phyloP scores from a whole-genome alignment of 1,284 basidiomycete species.

The Exobasidium cylindrosporum region DNA sequence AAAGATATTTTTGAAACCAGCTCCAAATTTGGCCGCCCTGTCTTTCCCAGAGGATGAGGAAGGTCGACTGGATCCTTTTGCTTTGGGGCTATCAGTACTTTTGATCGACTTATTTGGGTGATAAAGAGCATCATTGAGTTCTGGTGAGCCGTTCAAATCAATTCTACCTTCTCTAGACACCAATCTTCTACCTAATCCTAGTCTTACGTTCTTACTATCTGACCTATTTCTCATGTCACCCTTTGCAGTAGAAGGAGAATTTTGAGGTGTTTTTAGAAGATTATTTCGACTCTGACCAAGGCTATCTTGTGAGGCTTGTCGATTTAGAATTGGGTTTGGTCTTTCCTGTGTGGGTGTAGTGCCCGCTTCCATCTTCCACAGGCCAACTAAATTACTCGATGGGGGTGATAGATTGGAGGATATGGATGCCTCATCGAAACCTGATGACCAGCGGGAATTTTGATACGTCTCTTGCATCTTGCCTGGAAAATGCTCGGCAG shows the following conservation, averaged over 20 bases:
- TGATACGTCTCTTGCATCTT: neutral
- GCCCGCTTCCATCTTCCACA: neutral
- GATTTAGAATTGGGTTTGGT: neutral
- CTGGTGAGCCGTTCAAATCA: too few species aligned
- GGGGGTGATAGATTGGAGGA: neutral
- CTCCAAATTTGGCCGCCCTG: neutral
- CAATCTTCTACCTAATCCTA: too few species aligned
- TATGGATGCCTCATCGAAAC: neutral
- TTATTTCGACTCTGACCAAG: neutral
- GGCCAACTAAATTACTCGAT: neutral
- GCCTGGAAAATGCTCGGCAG: neutral
- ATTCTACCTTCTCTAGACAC: too few species aligned
- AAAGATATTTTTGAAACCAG: conserved; percentile 7
- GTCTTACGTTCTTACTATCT: too few species aligned
- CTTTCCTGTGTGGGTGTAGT: neutral
- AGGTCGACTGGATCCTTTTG: neutral
- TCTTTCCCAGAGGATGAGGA: neutral
- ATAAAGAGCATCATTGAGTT: too few species aligned
- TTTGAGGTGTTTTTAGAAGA: neutral
- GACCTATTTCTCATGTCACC: too few species aligned
- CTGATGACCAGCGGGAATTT: neutral
- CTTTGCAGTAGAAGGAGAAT: neutral
- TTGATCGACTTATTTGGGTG: too few species aligned
- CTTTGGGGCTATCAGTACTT: neutral
- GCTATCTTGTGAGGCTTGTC: neutral